These are phyloP conservation scores for Backusella circina DNA, from an alignment of 192 early-diverging fungal species.

Conservation along the genomic window DNA sequence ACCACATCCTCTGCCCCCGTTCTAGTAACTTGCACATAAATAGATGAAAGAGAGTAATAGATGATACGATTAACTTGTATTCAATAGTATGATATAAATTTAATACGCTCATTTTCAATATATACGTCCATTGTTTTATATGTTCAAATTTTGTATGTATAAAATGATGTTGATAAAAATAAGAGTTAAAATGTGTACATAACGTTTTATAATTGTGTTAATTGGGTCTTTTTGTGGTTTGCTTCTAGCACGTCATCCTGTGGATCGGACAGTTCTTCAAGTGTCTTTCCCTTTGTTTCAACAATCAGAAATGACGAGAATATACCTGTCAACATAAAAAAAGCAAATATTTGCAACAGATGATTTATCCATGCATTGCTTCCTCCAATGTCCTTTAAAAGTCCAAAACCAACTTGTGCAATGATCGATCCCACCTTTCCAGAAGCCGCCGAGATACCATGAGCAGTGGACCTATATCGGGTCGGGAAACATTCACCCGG, in stretches of 20 bases:
- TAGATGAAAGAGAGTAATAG: too few relatives aligned
- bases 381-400: slow-evolving; percentile 71
- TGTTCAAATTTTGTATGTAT: background rate
- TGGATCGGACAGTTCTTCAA: slow-evolving; percentile 68
- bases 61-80: too few relatives aligned
- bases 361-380: slow-evolving; percentile 55
- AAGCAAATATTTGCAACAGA: slow-evolving; percentile 68
- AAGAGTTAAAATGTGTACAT: background rate
- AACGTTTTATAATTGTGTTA: background rate
- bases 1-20: too few relatives aligned
- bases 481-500: slow-evolving; percentile 85
- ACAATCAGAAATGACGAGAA: slow-evolving; percentile 61
- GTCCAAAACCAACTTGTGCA: slow-evolving; percentile 67
- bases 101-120: too few relatives aligned
- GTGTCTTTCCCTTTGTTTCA: slow-evolving; percentile 73
- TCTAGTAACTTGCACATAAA: too few relatives aligned
- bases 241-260: background rate
- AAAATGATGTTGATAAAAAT: too few relatives aligned
- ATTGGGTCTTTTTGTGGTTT: background rate
- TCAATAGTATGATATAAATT: too few relatives aligned
- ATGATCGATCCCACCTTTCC: slow-evolving; percentile 81
- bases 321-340: slow-evolving; percentile 74
- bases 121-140: too few relatives aligned
- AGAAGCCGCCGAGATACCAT: slow-evolving; percentile 77
- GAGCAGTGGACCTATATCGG: slow-evolving; percentile 73